phyloP scores from a whole-genome alignment of 2,329 filamentous ascomycete genomes.

The Talaromyces sp. region DNA sequence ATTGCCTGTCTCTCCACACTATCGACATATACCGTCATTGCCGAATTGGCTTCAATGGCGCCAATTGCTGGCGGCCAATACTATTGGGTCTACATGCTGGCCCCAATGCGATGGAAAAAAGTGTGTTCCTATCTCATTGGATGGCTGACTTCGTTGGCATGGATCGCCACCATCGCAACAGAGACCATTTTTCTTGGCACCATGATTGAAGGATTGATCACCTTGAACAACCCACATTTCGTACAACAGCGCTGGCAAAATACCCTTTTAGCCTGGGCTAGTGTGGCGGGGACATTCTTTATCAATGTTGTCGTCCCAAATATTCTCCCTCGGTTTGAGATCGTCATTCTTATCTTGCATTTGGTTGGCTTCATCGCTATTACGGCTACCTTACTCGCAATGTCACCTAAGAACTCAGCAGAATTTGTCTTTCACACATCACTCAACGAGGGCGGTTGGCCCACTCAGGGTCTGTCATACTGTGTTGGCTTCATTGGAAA shows the following conservation, averaged over 20 bases:
- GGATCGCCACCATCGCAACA: conserved; percentile 48
- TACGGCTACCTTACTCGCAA: conserved; percentile 38
- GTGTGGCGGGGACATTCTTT: conserved; percentile 42
- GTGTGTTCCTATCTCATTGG: conserved; percentile 49
- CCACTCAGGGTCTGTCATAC: conserved; percentile 36
- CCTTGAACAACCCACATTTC: conserved; percentile 42
- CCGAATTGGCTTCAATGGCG: conserved; percentile 52
- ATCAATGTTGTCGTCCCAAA: conserved; percentile 49
- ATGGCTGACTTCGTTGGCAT: conserved; percentile 48
- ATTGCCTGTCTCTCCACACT: conserved; percentile 55
- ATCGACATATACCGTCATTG: conserved; percentile 51
- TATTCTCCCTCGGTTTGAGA: conserved; percentile 45
- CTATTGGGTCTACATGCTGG: conserved; percentile 52
- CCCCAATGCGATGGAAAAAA: conserved; percentile 43
- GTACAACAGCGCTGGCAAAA: conserved; percentile 41
- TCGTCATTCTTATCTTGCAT: conserved; percentile 46
- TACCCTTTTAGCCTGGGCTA: conserved; percentile 45
- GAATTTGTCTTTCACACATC: conserved; percentile 36
- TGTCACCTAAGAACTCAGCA: conserved; percentile 31
- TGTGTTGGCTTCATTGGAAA: conserved; percentile 40
- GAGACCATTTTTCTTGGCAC: conserved; percentile 47
- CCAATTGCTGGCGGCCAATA: conserved; percentile 52
- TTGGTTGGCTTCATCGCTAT: conserved; percentile 53
- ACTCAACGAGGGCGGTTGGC: conserved; percentile 38
- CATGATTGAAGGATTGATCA: conserved; percentile 45